Evolutionary conservation across 371 early-diverging fungal species (phyloP), one percentile per base, ranked within the genome.

Genomic region (Dipsacomyces acuminosporus): DNA sequence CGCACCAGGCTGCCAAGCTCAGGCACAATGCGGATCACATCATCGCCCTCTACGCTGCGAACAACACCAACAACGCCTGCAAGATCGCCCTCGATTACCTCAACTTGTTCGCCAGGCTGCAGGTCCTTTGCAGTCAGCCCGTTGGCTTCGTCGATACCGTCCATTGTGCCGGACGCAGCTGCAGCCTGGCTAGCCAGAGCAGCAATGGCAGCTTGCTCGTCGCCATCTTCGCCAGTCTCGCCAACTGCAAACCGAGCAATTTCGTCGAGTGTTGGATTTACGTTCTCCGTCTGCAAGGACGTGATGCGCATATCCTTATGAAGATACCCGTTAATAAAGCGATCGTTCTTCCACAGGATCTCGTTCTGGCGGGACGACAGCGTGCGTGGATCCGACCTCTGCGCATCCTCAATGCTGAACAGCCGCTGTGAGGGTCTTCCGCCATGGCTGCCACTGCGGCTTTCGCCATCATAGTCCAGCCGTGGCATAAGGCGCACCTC

Each of bases 261-360:
- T 71, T 99, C 98, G 51, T 95, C 96, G 58, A 97, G 76, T 3
- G 93, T 89, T 8, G 96, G 94, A 51, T 85, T 89, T 17, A 93
- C 86, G 64, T 84, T 80, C 15, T 88, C 88, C 8, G 81, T 75
- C 54, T 77, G 73, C 44, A 99, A 57, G 6, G 83, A 80, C 11
- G 80, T 70, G 17, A 90, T 75, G 70, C 93, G 91, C 64, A 97
- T 76, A 41, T 85, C 87, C 73, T 91, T 92, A 65, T 91, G 89
- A 48, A 97, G 69, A 59, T 89, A 97, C 1, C 98, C 98, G 61
- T 92, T 85, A 13, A 82, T 76, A 72, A 88, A 96, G 41, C 77
- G 73, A 44, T 97, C 97, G 43, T 80, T 80, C 43, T 83, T 84
- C 69, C 87, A 91, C 3, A 84, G 70, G 75, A 84, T 64, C 64